Evolutionary conservation across 2,329 filamentous ascomycete species (phyloP).

Genomic region (Cladorrhinum sp.): DNA sequence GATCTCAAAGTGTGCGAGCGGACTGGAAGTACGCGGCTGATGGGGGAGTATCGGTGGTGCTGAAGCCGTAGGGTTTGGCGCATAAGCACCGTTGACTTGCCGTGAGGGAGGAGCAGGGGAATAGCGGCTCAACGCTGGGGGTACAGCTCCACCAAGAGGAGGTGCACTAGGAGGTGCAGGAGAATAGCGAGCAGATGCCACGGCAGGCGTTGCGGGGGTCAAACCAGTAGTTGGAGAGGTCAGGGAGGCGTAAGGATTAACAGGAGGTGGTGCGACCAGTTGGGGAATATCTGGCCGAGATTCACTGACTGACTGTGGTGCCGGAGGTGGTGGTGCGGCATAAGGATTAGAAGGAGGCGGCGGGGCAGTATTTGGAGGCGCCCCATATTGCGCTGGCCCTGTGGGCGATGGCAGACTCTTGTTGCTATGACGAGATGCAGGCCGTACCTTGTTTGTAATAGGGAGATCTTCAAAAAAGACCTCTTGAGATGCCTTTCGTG

Average conservation of each 20-base stretch:
- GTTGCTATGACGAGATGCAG: conserved; percentile 53
- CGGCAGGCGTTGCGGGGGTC: conserved; percentile 28
- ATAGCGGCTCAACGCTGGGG: conserved; percentile 49
- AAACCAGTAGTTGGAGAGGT: conserved; percentile 31
- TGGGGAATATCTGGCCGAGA: conserved; percentile 31
- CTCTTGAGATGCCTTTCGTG: conserved; percentile 37
- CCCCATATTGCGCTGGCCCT: conserved; percentile 36
- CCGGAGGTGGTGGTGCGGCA: conserved; percentile 24
- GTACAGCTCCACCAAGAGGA: conserved; percentile 39
- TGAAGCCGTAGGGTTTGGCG: conserved; percentile 34
- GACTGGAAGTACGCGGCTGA: conserved; percentile 63
- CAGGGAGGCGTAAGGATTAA: conserved; percentile 53
- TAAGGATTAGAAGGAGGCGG: conserved; percentile 18
- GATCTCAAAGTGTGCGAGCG: conserved; percentile 61
- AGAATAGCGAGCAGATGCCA: conserved; percentile 55
- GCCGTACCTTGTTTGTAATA: conserved; percentile 57
- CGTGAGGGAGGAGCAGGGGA: conserved; percentile 45
- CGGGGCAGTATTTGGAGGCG: conserved; percentile 29
- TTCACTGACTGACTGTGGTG: conserved; percentile 26
- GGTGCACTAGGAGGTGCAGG: conserved; percentile 48
- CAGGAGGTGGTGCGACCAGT: conserved; percentile 53
- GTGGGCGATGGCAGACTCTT: conserved; percentile 42
- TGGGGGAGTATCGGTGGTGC: conserved; percentile 52
- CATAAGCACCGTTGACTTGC: conserved; percentile 37
- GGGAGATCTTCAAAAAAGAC: conserved; percentile 80